Base-by-base conservation (phyloP, 1,284 basidiomycete genomes). In the Irpex sp. region DNA sequence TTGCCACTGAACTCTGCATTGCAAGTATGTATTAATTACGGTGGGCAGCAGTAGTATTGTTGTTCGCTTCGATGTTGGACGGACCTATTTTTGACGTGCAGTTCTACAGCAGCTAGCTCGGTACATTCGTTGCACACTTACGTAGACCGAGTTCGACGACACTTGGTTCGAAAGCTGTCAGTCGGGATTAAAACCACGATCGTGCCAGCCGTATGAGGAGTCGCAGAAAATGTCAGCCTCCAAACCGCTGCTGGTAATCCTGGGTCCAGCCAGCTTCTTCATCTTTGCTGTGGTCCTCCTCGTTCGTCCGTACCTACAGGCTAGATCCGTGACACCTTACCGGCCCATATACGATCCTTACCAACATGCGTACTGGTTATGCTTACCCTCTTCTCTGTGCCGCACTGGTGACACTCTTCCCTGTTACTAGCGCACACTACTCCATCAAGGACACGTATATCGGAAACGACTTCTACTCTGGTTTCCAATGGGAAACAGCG, bases 401-500 rank as follows among this genome's bases (percentile, higher is more conserved):
- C 36, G 58, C 50, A 35, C 65, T 66, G 53, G 60, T 62, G 37
- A 35, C 49, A n/a, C 65, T 66, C 58, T 57, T 60, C n/a, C 70
- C 11, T 63, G 66, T 57, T 54, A 67, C 51, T 57, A 69, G 66
- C 63, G 67, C 65, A 63, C 17, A 58, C 68, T 79, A 74, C 60
- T 61, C 60, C 56, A 76, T 61, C 63, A 65, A 58, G 72, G 80
- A 66, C 68, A 70, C 26, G 75, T 72, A 68, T 54, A 56, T 73
- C 19, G 83, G 82, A 19, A 0, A 64, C 8, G 75, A 75, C 60
- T 85, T 85, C 67, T 75, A 79, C 67, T 60, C 74, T 8, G 67
- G 66, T 1, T 85, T 79, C 73, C 70, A 68, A 6, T 85, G 80
- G 78, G 76, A 82, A 65, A 80, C 78, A 11, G 66, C 73, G 36